Evolutionary conservation across 2,329 filamentous ascomycete genomes (phyloP).

Genomic region (Ophiognomonia clavigignenti-juglandacearum): DNA sequence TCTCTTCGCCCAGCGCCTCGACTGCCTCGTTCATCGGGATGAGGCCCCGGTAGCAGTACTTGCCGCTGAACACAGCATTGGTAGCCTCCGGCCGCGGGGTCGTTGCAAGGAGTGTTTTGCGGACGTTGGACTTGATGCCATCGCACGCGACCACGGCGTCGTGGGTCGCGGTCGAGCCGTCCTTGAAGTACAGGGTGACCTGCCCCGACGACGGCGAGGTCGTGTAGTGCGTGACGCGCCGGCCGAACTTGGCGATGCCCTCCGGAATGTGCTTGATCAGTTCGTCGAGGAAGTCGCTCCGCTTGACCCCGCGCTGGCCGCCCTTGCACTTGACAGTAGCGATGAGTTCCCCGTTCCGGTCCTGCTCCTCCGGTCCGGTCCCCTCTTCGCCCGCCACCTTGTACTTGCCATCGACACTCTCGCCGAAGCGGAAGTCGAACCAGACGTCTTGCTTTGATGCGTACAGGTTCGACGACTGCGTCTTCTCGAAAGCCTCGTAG

Average conservation of each 20-base stretch:
- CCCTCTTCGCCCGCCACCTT: conserved; percentile 11
- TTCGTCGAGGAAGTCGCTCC: conserved; percentile 20
- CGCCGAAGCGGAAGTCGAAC: conserved; percentile 24
- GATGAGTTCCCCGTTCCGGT: conserved; percentile 14
- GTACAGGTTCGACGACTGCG: conserved; percentile 23
- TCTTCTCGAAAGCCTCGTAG: conserved; percentile 22
- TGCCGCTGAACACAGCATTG: conserved; percentile 45
- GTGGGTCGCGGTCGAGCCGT: conserved; percentile 16
- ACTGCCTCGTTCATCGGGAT: conserved; percentile 49
- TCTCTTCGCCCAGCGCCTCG: conserved; percentile 39
- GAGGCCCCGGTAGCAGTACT: conserved; percentile 52
- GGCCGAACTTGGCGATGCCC: conserved; percentile 15
- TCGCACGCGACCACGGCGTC: conserved; percentile 22
- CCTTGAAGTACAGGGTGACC: conserved; percentile 10
- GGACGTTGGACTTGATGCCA: conserved; percentile 27
- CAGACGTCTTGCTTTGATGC: conserved; percentile 20
- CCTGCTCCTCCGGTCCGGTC: not conserved
- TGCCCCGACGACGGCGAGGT: conserved; percentile 1
- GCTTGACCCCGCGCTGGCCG: conserved; percentile 22
- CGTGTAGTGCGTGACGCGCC: conserved; percentile 12
- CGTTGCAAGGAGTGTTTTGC: conserved; percentile 44
- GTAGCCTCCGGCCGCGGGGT: conserved; percentile 28
- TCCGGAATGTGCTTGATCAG: conserved; percentile 18
- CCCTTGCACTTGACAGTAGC: conserved; percentile 10
- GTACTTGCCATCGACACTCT: conserved; percentile 15